Conservation (phyloP, 805 yeast species). For the Nakazawaea holstii region DNA sequence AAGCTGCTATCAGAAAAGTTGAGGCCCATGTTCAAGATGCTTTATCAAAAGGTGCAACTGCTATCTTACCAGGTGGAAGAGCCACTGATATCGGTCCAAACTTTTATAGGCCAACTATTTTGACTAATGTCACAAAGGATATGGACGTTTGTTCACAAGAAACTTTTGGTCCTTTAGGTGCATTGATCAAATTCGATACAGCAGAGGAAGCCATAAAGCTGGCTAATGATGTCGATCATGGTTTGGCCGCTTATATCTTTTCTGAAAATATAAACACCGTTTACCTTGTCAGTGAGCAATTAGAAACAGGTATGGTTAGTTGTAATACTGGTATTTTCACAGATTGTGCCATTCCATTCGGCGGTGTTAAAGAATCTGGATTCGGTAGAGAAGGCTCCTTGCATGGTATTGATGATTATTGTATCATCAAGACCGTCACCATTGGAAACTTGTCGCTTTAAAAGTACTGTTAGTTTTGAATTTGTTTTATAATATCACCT, state of each 20-base stretch:
- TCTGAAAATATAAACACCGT: slow-evolving; percentile 50
- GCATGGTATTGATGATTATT: slow-evolving; percentile 72
- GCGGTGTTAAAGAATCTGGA: slow-evolving; percentile 76
- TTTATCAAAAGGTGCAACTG: slow-evolving; percentile 54
- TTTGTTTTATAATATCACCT: background rate
- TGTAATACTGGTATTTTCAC: slow-evolving; percentile 71
- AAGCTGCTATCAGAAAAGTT: slow-evolving; percentile 57
- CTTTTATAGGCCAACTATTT: slow-evolving; percentile 65
- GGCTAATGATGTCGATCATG: slow-evolving; percentile 68
- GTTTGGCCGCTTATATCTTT: slow-evolving; percentile 74
- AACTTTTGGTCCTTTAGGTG: slow-evolving; percentile 79
- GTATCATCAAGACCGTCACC: slow-evolving; percentile 52
- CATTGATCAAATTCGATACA: slow-evolving; percentile 57
- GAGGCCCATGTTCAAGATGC: slow-evolving; percentile 63
- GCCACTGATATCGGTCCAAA: slow-evolving; percentile 52
- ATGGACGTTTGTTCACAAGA: slow-evolving; percentile 65
- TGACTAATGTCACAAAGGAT: slow-evolving; percentile 49
- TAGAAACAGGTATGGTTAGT: slow-evolving; percentile 80
- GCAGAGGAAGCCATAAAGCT: slow-evolving; percentile 56
- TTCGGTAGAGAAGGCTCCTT: slow-evolving; percentile 79
- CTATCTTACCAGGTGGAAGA: slow-evolving; percentile 55
- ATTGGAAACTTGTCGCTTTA: slow-evolving; percentile 7
- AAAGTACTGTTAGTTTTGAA: background rate
- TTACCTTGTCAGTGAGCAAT: slow-evolving; percentile 57
- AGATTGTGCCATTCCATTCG: slow-evolving; percentile 64